Evolutionary conservation across 2,329 filamentous ascomycete species (phyloP).

Genomic region (Exophiala viscosa): DNA sequence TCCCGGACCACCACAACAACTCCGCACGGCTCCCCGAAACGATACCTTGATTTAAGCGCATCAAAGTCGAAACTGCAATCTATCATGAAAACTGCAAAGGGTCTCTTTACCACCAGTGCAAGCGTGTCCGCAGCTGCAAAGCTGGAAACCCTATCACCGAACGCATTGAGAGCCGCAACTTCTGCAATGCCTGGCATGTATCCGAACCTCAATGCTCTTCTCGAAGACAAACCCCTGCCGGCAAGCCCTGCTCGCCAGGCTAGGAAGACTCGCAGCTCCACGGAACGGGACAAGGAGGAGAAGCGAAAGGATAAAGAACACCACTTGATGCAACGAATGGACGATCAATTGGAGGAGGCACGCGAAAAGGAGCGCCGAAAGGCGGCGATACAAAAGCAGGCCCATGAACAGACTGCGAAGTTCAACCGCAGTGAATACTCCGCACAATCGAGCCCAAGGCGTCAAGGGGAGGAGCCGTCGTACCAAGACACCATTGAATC

Average conservation of each 20-base stretch:
- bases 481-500: conserved; percentile 29
- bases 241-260: conserved; percentile 36
- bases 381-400: conserved; percentile 31
- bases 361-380: conserved; percentile 37
- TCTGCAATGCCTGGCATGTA: conserved; percentile 31
- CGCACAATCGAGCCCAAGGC: conserved; percentile 27
- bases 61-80: conserved; percentile 92
- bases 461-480: conserved; percentile 15
- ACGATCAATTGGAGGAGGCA: conserved; percentile 36
- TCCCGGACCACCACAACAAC: conserved; percentile 58
- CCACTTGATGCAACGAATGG: conserved; percentile 32
- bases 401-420: conserved; percentile 34
- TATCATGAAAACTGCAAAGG: conserved; percentile 81
- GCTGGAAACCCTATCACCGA: conserved; percentile 51
- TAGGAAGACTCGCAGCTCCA: conserved; percentile 56
- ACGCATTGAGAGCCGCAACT: conserved; percentile 32
- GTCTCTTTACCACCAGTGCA: conserved; percentile 73
- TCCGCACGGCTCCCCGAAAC: conserved; percentile 54
- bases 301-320: conserved; percentile 30
- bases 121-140: conserved; percentile 57
- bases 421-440: conserved; percentile 31
- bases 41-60: conserved; percentile 71
- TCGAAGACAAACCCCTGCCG: conserved; percentile 25
- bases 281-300: conserved; percentile 50
- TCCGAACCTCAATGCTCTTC: conserved; percentile 26